Base-by-base conservation (phyloP, 1,284 basidiomycete genomes). In the Rhodotorula sp. region DNA sequence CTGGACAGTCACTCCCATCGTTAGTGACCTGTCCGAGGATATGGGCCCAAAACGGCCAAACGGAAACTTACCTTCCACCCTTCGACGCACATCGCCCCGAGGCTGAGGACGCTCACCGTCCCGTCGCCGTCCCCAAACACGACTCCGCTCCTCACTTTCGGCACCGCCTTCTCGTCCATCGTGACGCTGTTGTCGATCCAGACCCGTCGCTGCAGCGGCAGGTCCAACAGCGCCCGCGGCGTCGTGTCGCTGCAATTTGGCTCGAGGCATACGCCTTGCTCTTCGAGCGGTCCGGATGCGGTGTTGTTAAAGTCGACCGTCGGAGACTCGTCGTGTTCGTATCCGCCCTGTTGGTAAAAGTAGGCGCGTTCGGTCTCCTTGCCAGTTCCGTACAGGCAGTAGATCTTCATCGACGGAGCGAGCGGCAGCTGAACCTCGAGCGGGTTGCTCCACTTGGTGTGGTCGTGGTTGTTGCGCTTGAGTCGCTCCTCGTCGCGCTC, bases 61-160 rank as follows among this genome's bases (percentile, higher is more conserved):
- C 4, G 8, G 19, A 4, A n/a, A 48, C 62, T 43, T 43, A 75
- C 73, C 71, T 94, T 93, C 95, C 95, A 97, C 5, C 94, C 95
- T 78, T 92, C 91, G 12, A 90, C 88, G 79, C 95, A 98, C 94
- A 99, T 98, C 12, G 91, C 88, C 14, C 95, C 95, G 50, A 97
- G 84, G 76, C 91, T 93, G 23, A 97, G 80, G 26, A 97, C 83
- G 70, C 90, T 89, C 10, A 98, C 95, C 2, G 97, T 99, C 7
- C 97, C 97, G 80, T 99, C 97, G 31, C 95, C 95, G 82, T 97
- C 92, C 56, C 62, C 60, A 16, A 74, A 71, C 5, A 74, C 69
- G 43, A 74, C 72, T 1, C 72, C 78, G 48, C 70, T 73, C 49
- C 72, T 62, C 2, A 78, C 75, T 23, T 65, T 66, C 31, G 77